Base-by-base conservation (phyloP, 2,329 filamentous ascomycete species). In the Fusarium compactum region DNA sequence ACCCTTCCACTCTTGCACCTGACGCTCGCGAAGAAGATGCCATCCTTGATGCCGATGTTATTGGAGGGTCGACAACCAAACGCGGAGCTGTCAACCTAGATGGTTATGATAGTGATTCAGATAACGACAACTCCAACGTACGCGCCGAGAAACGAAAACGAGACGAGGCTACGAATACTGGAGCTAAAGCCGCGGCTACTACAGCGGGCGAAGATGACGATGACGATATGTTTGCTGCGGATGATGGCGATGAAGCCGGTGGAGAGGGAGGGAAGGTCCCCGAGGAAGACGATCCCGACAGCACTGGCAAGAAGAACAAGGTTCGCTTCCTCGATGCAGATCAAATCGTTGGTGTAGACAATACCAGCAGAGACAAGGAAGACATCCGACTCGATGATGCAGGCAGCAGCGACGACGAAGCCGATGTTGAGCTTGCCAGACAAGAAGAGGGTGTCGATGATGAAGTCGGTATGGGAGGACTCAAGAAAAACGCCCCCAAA, bases 21-120 rank as follows among this genome's bases (percentile, higher is more conserved):
- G 94, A 97, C 78, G 92, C 90, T 3, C 87, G 88, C 4, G 92
- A 92, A 70, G 89, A 82, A 24, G 85, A 94, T 74, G 89, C 89
- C 0, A 87, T 95, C 29, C 87, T 99, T 11, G 93, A 97, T 53
- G 94, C 95, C 24, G 96, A 98, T 77, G 95, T 98, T 41, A 98
- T 98, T 70, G 94, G 95, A 18, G 92, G 91, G 3, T 86, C 89
- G 2, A 89, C 90, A 12, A 93, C 94, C 1, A 97, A 97, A 80
- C 93, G 96, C 68, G 95, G 95, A 72, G 96, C 95, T 0, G 93
- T 99, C 58, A 98, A 98, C 76, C 90, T 99, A 43, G 96, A 98
- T 77, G 96, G 96, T 53, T 99, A 98, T 82, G 95, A 98, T 74
- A 96, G 92, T 12, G 96, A 99, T 80, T 97, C 95, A 4, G 90